These are phyloP conservation scores for Penicillium fimorum DNA, from an alignment of 495 filamentous ascomycete genomes.

Conservation along the genomic window DNA sequence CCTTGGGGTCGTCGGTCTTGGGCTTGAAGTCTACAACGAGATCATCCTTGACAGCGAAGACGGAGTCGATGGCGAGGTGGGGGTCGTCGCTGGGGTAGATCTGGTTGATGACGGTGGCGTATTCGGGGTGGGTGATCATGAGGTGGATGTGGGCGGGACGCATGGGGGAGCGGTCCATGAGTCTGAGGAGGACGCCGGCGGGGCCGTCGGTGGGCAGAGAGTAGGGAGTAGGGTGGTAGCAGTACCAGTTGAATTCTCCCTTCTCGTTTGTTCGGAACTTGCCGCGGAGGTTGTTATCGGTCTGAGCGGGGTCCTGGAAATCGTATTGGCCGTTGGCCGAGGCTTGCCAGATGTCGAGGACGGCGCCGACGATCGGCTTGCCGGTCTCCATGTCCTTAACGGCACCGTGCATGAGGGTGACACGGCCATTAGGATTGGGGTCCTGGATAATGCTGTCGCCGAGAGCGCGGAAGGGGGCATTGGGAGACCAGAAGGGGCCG, in stretches of 20 bases:
- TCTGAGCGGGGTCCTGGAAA: constrained; percentile 80
- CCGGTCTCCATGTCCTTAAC: constrained; percentile 71
- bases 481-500: constrained; percentile 84
- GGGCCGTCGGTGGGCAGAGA: constrained; percentile 75
- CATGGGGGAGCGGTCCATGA: constrained; percentile 67
- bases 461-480: constrained; percentile 71
- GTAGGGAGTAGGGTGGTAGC: constrained; percentile 79
- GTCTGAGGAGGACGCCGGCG: constrained; percentile 62
- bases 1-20: constrained; percentile 47
- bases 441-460: constrained; percentile 71
- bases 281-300: constrained; percentile 78
- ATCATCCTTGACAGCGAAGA: constrained; percentile 66
- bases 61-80: constrained; percentile 61
- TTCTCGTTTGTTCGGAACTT: constrained; percentile 78
- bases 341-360: constrained; percentile 86
- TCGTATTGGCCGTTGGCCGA: constrained; percentile 84
- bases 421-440: constrained; percentile 59
- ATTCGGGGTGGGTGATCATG: constrained; percentile 50
- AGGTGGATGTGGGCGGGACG: constrained; percentile 51
- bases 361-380: constrained; percentile 64
- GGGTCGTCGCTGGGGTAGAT: constrained; percentile 62
- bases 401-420: constrained; percentile 72
- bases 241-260: constrained; percentile 77
- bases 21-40: constrained; percentile 63
- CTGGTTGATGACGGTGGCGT: constrained; percentile 59